These are phyloP conservation scores for Acanthochlamys bracteata DNA, from an alignment of 106 monocot species.

Conservation along the genomic window DNA sequence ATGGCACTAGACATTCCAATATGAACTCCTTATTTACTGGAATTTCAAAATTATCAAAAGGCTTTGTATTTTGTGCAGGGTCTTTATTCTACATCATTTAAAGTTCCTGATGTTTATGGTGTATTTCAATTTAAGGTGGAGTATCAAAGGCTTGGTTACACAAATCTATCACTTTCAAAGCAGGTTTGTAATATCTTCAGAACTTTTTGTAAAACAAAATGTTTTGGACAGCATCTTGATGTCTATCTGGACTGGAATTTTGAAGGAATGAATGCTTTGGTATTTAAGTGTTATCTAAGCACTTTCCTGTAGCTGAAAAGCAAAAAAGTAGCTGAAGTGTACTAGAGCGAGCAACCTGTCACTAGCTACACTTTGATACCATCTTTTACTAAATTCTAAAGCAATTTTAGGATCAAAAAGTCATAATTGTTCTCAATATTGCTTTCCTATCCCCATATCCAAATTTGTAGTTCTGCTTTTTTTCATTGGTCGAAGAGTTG, in stretches of 20 bases:
- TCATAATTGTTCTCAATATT: too few species aligned
- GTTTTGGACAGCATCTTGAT: background rate
- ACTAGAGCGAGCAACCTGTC: too few species aligned
- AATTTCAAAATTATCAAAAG: background rate
- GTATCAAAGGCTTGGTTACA: constrained; percentile 89
- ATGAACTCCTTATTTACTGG: background rate
- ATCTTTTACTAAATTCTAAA: too few species aligned
- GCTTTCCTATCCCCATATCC: too few species aligned
- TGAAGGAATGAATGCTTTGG: background rate
- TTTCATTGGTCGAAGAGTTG: too few species aligned
- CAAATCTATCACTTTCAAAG: constrained; percentile 75
- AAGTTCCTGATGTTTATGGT: constrained; percentile 99
- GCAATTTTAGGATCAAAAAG: too few species aligned
- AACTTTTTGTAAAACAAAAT: background rate
- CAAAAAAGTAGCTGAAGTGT: too few species aligned
- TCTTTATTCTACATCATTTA: constrained; percentile 78
- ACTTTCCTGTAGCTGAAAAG: too few species aligned
- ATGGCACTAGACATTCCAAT: background rate
- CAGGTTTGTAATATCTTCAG: constrained; percentile 38
- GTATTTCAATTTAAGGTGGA: constrained; percentile 98
- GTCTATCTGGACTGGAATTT: background rate
- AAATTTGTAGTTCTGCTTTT: too few species aligned
- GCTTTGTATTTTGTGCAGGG: constrained; percentile 35
- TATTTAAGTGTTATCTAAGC: background rate
- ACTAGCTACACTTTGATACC: too few species aligned